Conservation (phyloP, 1,139 yeast genomes). For the Candida sp. region DNA sequence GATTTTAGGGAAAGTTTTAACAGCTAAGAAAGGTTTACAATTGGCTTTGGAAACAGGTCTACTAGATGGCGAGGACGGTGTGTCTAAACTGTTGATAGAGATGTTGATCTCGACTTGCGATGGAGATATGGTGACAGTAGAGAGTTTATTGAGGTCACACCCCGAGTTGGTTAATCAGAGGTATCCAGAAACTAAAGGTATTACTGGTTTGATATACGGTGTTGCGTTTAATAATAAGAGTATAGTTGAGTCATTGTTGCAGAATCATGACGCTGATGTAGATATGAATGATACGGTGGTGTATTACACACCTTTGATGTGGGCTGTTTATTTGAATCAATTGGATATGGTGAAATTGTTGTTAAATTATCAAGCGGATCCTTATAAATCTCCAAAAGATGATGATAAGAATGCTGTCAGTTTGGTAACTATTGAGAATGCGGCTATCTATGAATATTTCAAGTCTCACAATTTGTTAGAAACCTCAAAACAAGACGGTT, state of each 20-base stretch:
- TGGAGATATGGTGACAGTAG: constrained; percentile 46
- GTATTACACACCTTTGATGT: constrained; percentile 42
- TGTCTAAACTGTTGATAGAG: constrained; percentile 8
- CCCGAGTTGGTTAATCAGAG: constrained; percentile 26
- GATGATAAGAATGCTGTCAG: constrained; percentile 31
- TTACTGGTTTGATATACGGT: constrained; percentile 50
- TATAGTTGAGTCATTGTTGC: constrained; percentile 41
- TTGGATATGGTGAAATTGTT: constrained; percentile 32
- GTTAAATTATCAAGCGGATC: constrained; percentile 41
- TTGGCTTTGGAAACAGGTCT: constrained; percentile 14
- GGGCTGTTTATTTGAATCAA: constrained; percentile 43
- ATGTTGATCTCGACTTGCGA: constrained; percentile 48
- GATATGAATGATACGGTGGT: constrained; percentile 34
- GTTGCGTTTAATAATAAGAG: constrained; percentile 45
- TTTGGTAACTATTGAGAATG: constrained; percentile 29
- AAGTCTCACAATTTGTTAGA: constrained; percentile 38
- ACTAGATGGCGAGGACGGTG: constrained; percentile 6
- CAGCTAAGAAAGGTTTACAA: constrained; percentile 45
- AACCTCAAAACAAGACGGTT: constrained; percentile 12
- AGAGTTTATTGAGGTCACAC: constrained; percentile 28
- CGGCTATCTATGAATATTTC: constrained; percentile 35
- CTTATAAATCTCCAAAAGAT: constrained; percentile 27
- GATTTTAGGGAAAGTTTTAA: constrained; percentile 37
- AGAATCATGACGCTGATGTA: constrained; percentile 33
- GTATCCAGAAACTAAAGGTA: constrained; percentile 41